Percentiles rank a stretch among this genome's conserved stretches.
Evolutionary conservation across 768 basidiomycete species (phyloP).

Genomic region (Tulasnella sp.): DNA sequence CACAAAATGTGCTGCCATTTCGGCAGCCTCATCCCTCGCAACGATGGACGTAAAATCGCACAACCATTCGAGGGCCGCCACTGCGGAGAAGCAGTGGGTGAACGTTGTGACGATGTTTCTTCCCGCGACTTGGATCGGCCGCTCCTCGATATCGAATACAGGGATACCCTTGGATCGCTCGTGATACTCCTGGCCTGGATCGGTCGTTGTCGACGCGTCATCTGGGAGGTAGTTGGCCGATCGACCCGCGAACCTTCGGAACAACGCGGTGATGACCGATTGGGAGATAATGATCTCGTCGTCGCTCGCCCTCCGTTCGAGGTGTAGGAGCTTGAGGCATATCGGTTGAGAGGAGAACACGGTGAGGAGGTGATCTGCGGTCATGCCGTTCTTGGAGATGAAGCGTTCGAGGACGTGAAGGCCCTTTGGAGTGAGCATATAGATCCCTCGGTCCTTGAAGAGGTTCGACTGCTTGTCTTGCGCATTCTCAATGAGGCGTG

Average conservation of each 20-base stretch:
- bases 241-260: conserved; percentile 88
- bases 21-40: conserved; percentile 90
- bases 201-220: conserved; percentile 36
- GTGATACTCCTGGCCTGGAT: conserved; percentile 58
- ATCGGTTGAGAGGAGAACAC: conserved; percentile 91
- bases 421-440: conserved; percentile 91
- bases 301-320: conserved; percentile 83
- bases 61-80: conserved; percentile 89
- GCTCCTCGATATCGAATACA: conserved; percentile 60
- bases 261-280: conserved; percentile 86
- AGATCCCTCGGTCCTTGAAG: conserved; percentile 98
- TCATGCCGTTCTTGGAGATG: conserved; percentile 98
- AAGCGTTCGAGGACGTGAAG: conserved; percentile 98
- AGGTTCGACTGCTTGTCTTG: conserved; percentile 76
- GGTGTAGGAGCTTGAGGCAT: conserved; percentile 93
- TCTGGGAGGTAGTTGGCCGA: conserved; percentile 60
- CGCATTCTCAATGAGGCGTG: conserved; percentile 93
- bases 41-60: conserved; percentile 95
- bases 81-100: conserved; percentile 66
- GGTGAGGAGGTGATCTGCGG: conserved; percentile 78
- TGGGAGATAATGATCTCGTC: conserved; percentile 97
- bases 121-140: conserved; percentile 42
- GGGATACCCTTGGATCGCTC: conserved; percentile 66
- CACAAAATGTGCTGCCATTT: conserved; percentile 96
- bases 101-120: conserved; percentile 46